These are phyloP conservation scores for Cantharellus anzutake DNA, from an alignment of 768 basidiomycete species.

Conservation along the genomic window DNA sequence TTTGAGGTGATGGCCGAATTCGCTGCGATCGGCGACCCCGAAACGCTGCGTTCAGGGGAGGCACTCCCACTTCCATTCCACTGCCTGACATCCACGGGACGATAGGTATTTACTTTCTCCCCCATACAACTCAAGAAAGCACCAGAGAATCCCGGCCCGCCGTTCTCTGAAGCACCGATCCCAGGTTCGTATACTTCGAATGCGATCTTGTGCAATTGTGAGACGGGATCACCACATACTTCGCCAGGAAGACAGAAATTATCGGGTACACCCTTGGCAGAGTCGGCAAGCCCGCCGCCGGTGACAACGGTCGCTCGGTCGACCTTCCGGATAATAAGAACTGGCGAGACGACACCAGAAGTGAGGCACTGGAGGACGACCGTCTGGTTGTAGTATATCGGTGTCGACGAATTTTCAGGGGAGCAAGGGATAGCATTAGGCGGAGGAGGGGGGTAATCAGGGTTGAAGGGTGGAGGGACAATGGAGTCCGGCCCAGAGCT, in stretches of 20 bases:
- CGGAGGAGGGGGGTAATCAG: constrained; percentile 82
- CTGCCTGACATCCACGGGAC: constrained; percentile 62
- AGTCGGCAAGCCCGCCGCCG: constrained; percentile 79
- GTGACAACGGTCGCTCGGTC: constrained; percentile 80
- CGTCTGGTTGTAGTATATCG: constrained; percentile 93
- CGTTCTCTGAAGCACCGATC: constrained; percentile 37
- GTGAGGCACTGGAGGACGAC: constrained; percentile 88
- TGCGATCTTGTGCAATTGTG: constrained; percentile 88
- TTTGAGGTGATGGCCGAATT: constrained; percentile 33
- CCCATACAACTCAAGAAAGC: constrained; percentile 83
- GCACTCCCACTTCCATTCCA: constrained; percentile 31
- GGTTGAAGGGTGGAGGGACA: constrained; percentile 63
- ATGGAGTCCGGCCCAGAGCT: constrained; percentile 57
- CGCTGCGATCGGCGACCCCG: constrained; percentile 43
- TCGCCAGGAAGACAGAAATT: constrained; percentile 71
- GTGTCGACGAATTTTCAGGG: constrained; percentile 66
- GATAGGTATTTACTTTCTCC: constrained; percentile 83
- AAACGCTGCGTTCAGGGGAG: constrained; percentile 37
- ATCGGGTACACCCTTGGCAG: constrained; percentile 67
- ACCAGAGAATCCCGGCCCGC: constrained; percentile 59
- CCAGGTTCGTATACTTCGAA: constrained; percentile 71
- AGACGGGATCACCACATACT: constrained; percentile 83
- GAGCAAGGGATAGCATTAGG: constrained; percentile 78
- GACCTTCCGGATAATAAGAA: constrained; percentile 85
- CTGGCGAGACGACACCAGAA: constrained; percentile 84